These are phyloP conservation scores for Globisporangium canariense DNA, from an alignment of 352 stramenopile genomes.

Conservation along the genomic window DNA sequence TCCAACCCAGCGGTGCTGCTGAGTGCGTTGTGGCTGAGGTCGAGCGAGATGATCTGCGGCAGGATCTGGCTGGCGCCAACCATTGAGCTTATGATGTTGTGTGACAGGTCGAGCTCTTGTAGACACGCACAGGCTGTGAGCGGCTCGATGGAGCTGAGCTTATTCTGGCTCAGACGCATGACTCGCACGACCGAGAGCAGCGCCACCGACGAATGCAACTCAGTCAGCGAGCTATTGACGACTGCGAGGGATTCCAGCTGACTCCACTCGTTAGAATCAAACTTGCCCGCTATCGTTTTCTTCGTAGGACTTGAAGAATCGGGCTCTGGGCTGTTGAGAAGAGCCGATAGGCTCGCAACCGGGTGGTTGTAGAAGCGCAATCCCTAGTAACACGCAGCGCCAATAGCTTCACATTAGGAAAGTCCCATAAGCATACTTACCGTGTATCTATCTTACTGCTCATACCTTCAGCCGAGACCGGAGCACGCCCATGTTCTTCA, in stretches of 20 bases:
- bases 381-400: conserved; percentile 7
- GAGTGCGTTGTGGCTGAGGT: conserved; percentile 19
- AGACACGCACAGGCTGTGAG: conserved; percentile 11
- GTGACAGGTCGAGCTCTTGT: conserved; percentile 14
- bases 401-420: neutral
- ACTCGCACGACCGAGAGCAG: conserved; percentile 17
- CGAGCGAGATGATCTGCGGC: conserved; percentile 11
- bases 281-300: neutral
- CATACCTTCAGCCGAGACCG: conserved; percentile 15
- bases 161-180: conserved; percentile 16
- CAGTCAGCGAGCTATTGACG: conserved; percentile 15
- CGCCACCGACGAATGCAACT: conserved; percentile 14
- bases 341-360: conserved; percentile 2
- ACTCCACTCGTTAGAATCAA: neutral
- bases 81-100: conserved; percentile 18
- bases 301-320: neutral
- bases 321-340: conserved; percentile 1
- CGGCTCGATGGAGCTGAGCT: conserved; percentile 5
- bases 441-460: neutral
- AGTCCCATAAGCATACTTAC: neutral
- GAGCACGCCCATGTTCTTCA: conserved; percentile 11
- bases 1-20: conserved; percentile 19
- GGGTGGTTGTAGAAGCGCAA: conserved; percentile 15
- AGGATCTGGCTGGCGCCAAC: conserved; percentile 10
- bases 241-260: conserved; percentile 20